These are phyloP conservation scores for Cladobotryum protrusum DNA, from an alignment of 2,329 filamentous ascomycete species.

Conservation along the genomic window DNA sequence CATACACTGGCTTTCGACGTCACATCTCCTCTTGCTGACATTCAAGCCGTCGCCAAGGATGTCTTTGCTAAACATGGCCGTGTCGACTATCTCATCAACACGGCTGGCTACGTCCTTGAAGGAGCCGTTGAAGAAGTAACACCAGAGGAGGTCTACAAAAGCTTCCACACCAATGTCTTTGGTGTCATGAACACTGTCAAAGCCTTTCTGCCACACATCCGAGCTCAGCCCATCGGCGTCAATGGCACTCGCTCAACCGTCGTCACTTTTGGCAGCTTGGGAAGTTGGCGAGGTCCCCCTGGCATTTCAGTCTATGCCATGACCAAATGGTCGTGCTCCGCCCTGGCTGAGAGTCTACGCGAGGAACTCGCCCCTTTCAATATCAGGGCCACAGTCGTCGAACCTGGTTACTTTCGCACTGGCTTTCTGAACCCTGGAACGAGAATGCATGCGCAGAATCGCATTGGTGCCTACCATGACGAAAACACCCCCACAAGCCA, in stretches of 20 bases:
- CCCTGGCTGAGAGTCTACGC: constrained; percentile 37
- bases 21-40: constrained; percentile 29
- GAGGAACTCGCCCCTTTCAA: constrained; percentile 40
- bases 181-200: constrained; percentile 43
- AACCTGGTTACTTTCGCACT: constrained; percentile 50
- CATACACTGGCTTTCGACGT: constrained; percentile 41
- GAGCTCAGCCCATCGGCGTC: constrained; percentile 26
- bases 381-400: constrained; percentile 36
- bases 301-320: constrained; percentile 35
- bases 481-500: constrained; percentile 23
- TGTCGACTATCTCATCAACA: constrained; percentile 44
- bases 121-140: constrained; percentile 36
- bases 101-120: constrained; percentile 40
- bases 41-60: constrained; percentile 30
- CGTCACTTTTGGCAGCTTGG: constrained; percentile 42
- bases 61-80: constrained; percentile 28
- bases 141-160: constrained; percentile 29
- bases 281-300: constrained; percentile 34
- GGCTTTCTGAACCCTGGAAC: constrained; percentile 36
- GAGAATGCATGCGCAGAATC: constrained; percentile 20
- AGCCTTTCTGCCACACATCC: constrained; percentile 42
- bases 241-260: constrained; percentile 24
- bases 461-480: constrained; percentile 28
- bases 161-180: constrained; percentile 50
- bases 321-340: constrained; percentile 42